Evolutionary conservation across 306 rosid genomes (phyloP).

Genomic region (Coriaria nepalensis): DNA sequence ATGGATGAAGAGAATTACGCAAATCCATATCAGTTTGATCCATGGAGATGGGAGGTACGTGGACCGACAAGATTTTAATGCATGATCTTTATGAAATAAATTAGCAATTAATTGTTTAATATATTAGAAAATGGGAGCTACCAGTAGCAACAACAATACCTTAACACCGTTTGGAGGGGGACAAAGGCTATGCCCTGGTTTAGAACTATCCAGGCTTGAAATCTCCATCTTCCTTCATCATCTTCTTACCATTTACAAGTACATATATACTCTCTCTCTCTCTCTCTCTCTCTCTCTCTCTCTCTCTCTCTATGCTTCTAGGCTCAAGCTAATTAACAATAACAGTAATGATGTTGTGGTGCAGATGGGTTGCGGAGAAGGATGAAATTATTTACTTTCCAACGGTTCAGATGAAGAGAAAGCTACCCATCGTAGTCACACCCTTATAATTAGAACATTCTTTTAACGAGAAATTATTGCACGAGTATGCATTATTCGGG

Average conservation of each 20-base stretch:
- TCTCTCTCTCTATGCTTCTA: neutral
- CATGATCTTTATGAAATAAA: neutral
- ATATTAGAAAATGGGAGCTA: conserved; percentile 23
- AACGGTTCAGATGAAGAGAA: conserved; percentile 16
- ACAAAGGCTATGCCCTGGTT: conserved; percentile 83
- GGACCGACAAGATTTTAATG: neutral
- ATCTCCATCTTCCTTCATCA: conserved; percentile 27
- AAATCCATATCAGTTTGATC: conserved; percentile 63
- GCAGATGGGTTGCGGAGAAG: conserved; percentile 17
- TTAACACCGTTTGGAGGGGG: conserved; percentile 93
- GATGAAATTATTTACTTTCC: conserved; percentile 17
- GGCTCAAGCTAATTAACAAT: neutral
- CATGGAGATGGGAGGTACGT: conserved; percentile 96
- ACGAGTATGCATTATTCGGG: too few relatives aligned
- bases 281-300: conserved; percentile 2
- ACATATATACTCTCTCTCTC: neutral
- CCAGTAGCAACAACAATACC: conserved; percentile 22
- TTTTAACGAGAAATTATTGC: too few relatives aligned
- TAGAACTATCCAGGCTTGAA: conserved; percentile 55
- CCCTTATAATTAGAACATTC: neutral
- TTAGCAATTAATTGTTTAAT: neutral
- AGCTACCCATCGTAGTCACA: conserved; percentile 13
- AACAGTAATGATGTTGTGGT: neutral
- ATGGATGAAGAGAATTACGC: conserved; percentile 45
- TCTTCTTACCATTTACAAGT: conserved; percentile 26